Conservation (phyloP, 805 yeast genomes). For the Starmera quercuum region DNA sequence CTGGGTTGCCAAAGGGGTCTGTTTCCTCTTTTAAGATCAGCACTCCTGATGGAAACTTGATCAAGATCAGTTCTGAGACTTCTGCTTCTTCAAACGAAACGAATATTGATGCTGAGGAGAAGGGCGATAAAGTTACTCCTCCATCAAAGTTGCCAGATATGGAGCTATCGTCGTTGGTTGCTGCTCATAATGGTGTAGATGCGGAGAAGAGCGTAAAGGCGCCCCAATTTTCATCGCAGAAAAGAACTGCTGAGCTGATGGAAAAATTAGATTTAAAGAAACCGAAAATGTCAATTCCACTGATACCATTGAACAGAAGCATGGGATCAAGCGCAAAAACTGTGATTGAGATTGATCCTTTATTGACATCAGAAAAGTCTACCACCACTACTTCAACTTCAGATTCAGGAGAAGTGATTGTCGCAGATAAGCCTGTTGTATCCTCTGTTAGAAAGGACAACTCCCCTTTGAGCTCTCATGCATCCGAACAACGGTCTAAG, state of each 20-base stretch:
- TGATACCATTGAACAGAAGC: slow-evolving; percentile 12
- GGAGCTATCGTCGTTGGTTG: background rate
- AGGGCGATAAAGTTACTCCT: too few relatives aligned
- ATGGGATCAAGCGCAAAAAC: slow-evolving; percentile 1
- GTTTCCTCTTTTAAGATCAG: slow-evolving; percentile 22
- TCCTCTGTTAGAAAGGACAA: too few relatives aligned
- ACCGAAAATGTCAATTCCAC: slow-evolving; percentile 13
- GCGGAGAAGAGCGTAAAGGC: background rate
- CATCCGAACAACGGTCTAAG: background rate
- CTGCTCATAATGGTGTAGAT: background rate
- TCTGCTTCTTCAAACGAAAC: too few relatives aligned
- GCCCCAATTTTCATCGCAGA: slow-evolving; percentile 6
- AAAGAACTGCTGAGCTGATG: slow-evolving; percentile 15
- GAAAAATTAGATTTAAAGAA: slow-evolving; percentile 17
- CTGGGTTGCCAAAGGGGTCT: slow-evolving; percentile 22
- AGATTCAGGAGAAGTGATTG: background rate
- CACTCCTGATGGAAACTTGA: too few relatives aligned
- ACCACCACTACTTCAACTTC: too few relatives aligned
- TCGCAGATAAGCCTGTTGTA: background rate
- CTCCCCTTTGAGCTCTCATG: too few relatives aligned
- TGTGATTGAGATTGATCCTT: background rate
- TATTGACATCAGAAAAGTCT: background rate
- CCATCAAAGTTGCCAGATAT: too few relatives aligned
- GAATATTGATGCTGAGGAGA: too few relatives aligned
- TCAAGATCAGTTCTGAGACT: too few relatives aligned